phyloP scores from a whole-genome alignment of 1,284 basidiomycete species.

The Laetiporus sulphureus region DNA sequence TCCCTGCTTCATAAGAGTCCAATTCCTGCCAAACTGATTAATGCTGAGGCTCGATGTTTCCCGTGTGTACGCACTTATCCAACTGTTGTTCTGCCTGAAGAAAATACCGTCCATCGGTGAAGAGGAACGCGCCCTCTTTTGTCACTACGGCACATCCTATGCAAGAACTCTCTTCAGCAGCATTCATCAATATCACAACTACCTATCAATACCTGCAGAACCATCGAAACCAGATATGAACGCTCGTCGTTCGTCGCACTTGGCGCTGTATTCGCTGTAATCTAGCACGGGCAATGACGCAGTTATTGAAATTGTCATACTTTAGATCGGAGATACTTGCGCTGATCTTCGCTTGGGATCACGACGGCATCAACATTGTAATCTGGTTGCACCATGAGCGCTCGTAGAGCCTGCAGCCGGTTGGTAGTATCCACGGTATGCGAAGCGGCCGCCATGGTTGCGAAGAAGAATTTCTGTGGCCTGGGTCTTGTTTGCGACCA shows the following conservation, averaged over 20 bases:
- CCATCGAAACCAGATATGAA: constrained; percentile 93
- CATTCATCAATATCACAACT: background rate
- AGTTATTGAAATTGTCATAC: background rate
- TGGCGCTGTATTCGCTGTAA: constrained; percentile 85
- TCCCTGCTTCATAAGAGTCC: constrained; percentile 92
- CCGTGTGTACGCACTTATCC: constrained; percentile 54
- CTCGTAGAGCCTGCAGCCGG: constrained; percentile 53
- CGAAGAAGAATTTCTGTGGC: no score
- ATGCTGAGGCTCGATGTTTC: background rate
- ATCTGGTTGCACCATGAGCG: constrained; percentile 57
- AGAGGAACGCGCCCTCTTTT: constrained; percentile 64
- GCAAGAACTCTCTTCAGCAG: background rate
- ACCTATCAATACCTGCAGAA: constrained; percentile 75
- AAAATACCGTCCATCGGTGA: constrained; percentile 94
- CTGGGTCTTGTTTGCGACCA: no score
- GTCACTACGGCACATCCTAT: constrained; percentile 81
- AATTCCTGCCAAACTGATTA: constrained; percentile 50
- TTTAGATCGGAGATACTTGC: constrained; percentile 38
- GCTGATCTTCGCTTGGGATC: constrained; percentile 85
- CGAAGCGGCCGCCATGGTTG: constrained; percentile 22
- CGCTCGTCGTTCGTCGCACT: constrained; percentile 77
- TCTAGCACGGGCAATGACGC: constrained; percentile 39
- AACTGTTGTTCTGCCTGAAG: constrained; percentile 89
- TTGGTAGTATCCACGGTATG: constrained; percentile 58
- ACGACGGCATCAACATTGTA: constrained; percentile 64